These are phyloP conservation scores for Aureobasidium uvarum DNA, from an alignment of 2,329 filamentous ascomycete genomes.

Conservation along the genomic window DNA sequence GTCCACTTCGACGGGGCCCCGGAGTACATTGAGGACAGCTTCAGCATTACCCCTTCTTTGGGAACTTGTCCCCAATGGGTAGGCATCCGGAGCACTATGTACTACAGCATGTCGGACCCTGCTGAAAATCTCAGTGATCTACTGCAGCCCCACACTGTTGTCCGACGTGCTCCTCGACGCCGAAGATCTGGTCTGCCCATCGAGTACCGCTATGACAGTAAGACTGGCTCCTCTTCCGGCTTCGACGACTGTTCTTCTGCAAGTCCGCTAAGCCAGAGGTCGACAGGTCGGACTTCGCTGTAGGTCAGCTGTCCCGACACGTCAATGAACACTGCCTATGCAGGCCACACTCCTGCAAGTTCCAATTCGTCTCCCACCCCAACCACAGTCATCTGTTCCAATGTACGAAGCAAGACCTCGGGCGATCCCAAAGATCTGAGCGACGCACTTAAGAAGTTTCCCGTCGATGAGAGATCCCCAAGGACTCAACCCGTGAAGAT, in stretches of 20 bases:
- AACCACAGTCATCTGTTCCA: neutral
- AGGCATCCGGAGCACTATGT: slow-evolving; percentile 11
- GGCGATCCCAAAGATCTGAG: slow-evolving; percentile 25
- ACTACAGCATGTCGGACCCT: slow-evolving; percentile 17
- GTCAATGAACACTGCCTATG: neutral
- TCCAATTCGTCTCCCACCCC: neutral
- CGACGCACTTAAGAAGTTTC: slow-evolving; percentile 36
- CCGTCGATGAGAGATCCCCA: slow-evolving; percentile 38
- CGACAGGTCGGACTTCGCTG: slow-evolving; percentile 39
- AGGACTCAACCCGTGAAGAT: slow-evolving; percentile 33
- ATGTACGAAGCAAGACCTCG: neutral
- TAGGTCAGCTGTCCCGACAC: slow-evolving; percentile 30
- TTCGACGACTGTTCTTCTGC: slow-evolving; percentile 4
- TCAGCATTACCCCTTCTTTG: neutral
- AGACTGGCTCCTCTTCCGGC: neutral
- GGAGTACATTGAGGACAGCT: slow-evolving; percentile 24
- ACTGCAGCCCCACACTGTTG: neutral
- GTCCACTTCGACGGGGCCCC: slow-evolving; percentile 24
- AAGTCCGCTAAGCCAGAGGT: slow-evolving; percentile 36
- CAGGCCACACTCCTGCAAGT: neutral
- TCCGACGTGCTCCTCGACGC: neutral
- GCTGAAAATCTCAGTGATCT: slow-evolving; percentile 19
- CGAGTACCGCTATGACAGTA: slow-evolving; percentile 3
- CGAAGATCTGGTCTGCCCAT: neutral
- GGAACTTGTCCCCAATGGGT: slow-evolving; percentile 18